Conservation (phyloP, 176 grass and related monocot species). For the Musa troglodytarum region DNA sequence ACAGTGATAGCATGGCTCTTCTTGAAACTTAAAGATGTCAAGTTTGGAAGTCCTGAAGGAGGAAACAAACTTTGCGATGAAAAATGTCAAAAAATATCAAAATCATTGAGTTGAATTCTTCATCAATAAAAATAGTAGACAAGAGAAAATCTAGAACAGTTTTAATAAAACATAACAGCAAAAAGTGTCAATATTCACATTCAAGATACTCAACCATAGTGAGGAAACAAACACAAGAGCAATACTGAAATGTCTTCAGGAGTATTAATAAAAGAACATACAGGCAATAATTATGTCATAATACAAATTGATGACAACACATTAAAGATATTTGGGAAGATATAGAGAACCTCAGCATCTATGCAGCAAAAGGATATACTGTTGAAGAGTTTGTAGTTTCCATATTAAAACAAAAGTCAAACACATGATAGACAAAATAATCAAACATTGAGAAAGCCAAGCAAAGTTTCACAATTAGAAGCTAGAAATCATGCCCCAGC, state of each 20-base stretch:
- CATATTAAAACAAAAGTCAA: too few relatives aligned
- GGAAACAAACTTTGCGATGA: conserved; percentile 13
- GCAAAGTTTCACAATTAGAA: too few relatives aligned
- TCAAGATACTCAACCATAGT: background rate
- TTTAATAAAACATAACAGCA: background rate
- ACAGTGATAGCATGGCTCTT: conserved; percentile 65
- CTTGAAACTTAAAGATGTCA: conserved; percentile 81
- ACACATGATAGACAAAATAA: too few relatives aligned
- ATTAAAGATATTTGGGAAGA: background rate
- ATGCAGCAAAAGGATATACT: background rate
- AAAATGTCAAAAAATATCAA: background rate
- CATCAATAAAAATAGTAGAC: conserved; percentile 14
- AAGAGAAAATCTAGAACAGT: background rate
- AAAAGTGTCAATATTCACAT: background rate
- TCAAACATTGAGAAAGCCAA: too few relatives aligned
- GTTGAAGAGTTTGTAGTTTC: background rate
- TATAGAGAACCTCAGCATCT: background rate
- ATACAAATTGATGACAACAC: too few relatives aligned
- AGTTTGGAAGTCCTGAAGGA: conserved; percentile 63
- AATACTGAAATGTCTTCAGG: background rate
- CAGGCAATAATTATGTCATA: too few relatives aligned
- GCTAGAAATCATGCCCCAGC: too few relatives aligned
- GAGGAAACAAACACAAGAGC: background rate
- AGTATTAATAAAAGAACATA: too few relatives aligned
- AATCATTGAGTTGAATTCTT: background rate